Evolutionary conservation across 257 asterid species (phyloP), one percentile per base, ranked within the genome.

Genomic region (Agastache rugosa): DNA sequence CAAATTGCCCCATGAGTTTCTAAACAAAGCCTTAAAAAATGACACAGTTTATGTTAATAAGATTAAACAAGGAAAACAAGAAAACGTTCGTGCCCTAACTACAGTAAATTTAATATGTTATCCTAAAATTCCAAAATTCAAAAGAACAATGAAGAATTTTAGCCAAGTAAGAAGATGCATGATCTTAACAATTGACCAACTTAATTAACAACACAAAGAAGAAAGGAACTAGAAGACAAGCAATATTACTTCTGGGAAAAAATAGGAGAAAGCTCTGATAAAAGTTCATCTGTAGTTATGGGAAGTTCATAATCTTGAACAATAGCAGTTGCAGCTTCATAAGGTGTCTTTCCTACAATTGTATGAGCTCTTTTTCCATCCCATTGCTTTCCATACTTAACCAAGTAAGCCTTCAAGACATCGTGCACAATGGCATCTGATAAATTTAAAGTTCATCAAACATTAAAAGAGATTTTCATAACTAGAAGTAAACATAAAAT

Each of bases 331-430:
- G 97, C 96, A 77, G 93, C 94, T 76, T 93, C 96, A 81, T 75
- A 68, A 44, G 96, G 97, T 61, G 96, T 82, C 86, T 85, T 90
- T 69, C 97, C 97, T 14, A 80, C 86, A 62, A 85, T 79, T 73
- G 74, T 84, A 31, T 85, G 81, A 73, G 87, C 80, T 79, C 44
- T 75, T 72, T 67, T 85, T 68, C 84, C 92, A 73, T 91, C 94
- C 98, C 97, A 93, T 72, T 91, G 85, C 88, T 93, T 91, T 54
- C 94, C 97, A 75, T 86, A 80, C 82, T 87, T 91, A 60, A 78
- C 86, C 85, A 93, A 82, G 85, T 83, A 85, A 78, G 65, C 71
- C 77, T 76, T 91, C 81, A 93, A 51, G 59, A 90, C 78, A 76
- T 87, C 90, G 58, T 54, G 84, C 74, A 91, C 97, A 67, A 87